These are phyloP conservation scores for Carex scoparia DNA, from an alignment of 176 grass and related monocot genomes.

Conservation along the genomic window DNA sequence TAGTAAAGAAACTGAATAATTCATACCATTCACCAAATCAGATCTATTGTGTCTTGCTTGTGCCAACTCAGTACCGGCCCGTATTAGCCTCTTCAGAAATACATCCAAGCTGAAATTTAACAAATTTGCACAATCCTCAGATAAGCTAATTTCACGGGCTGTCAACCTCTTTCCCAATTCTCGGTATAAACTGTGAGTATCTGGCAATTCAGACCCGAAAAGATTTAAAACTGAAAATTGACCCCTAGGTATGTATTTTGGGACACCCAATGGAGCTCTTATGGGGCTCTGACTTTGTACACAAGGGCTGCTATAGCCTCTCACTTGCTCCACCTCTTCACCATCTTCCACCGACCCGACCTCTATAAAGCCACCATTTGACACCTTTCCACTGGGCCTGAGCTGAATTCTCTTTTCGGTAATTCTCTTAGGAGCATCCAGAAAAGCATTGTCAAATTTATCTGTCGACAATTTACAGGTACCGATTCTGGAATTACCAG, in stretches of 20 bases:
- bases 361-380: constrained; percentile 45
- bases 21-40: constrained; percentile 25
- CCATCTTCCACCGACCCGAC: constrained; percentile 64
- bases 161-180: constrained; percentile 52
- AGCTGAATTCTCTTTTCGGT: constrained; percentile 48
- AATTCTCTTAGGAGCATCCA: constrained; percentile 21
- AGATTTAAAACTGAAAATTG: constrained; percentile 29
- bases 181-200: constrained; percentile 33
- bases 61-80: constrained; percentile 47
- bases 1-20: constrained; percentile 38
- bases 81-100: constrained; percentile 48
- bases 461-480: constrained; percentile 24
- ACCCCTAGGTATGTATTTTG: constrained; percentile 27
- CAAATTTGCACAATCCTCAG: constrained; percentile 43
- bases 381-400: constrained; percentile 34
- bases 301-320: constrained; percentile 38
- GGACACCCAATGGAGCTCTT: constrained; percentile 46
- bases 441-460: constrained; percentile 24
- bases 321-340: constrained; percentile 70
- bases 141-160: constrained; percentile 33
- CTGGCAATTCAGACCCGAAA: constrained; percentile 57
- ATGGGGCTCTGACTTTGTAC: constrained; percentile 69
- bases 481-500: constrained; percentile 56
- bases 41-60: constrained; percentile 31
- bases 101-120: constrained; percentile 64